These are phyloP conservation scores for Secale cereale DNA, from an alignment of 176 grass and related monocot species.

Conservation along the genomic window DNA sequence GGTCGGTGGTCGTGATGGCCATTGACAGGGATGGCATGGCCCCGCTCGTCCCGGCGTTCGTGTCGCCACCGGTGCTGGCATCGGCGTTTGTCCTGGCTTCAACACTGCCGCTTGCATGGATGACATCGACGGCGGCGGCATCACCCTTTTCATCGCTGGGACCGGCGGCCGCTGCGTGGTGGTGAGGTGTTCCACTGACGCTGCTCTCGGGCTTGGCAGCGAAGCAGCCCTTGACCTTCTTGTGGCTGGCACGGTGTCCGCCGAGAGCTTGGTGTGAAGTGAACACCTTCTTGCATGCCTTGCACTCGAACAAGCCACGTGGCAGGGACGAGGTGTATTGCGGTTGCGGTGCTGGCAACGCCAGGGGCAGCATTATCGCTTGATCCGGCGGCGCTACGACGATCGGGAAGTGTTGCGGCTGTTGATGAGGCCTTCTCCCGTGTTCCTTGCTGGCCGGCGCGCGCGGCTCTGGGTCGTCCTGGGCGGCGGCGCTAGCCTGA, in stretches of 20 bases:
- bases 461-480: constrained; percentile 15
- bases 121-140: neutral
- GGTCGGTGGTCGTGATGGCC: constrained; percentile 29
- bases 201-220: constrained; percentile 32
- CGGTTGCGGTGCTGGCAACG: neutral
- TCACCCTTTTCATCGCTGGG: neutral
- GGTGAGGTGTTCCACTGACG: neutral
- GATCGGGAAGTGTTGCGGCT: constrained; percentile 24
- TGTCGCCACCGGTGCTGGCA: neutral
- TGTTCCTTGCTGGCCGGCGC: constrained; percentile 24
- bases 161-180: neutral
- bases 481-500: neutral
- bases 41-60: constrained; percentile 1
- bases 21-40: constrained; percentile 17
- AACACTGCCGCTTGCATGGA: neutral
- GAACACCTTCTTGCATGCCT: constrained; percentile 90
- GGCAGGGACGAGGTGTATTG: constrained; percentile 14
- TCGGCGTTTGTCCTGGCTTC: neutral
- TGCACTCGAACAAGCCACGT: constrained; percentile 72
- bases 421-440: neutral
- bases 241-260: constrained; percentile 87
- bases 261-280: constrained; percentile 90
- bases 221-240: constrained; percentile 88
- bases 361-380: neutral
- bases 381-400: constrained; percentile 2